Evolutionary conservation across 2,329 filamentous ascomycete species (phyloP).

Genomic region (Penicillium sp.): DNA sequence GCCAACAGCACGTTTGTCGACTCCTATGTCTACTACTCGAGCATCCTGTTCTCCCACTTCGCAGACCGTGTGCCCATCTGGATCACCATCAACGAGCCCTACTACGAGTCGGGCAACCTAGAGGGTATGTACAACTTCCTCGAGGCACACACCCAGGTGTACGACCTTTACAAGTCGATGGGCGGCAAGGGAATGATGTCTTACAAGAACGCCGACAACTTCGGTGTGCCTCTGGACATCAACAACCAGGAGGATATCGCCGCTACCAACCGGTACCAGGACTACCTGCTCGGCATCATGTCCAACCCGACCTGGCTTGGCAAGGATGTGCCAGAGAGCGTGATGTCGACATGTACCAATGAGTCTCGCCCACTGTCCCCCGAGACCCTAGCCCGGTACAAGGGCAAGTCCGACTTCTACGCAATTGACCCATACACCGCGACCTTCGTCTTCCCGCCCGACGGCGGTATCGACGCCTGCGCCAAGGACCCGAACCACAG

Average conservation of each 20-base stretch:
- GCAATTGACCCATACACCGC: conserved; percentile 62
- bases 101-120: conserved; percentile 19
- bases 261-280: conserved; percentile 33
- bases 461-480: conserved; percentile 51
- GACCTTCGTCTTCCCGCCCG: conserved; percentile 52
- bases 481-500: conserved; percentile 47
- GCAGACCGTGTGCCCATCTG: conserved; percentile 43
- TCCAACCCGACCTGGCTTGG: conserved; percentile 46
- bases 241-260: conserved; percentile 24
- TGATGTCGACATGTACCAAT: conserved; percentile 52
- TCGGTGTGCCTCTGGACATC: conserved; percentile 49
- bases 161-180: conserved; percentile 40
- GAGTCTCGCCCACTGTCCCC: conserved; percentile 29
- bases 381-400: too few species aligned
- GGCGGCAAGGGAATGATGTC: too few species aligned
- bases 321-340: conserved; percentile 44
- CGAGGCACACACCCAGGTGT: conserved; percentile 41
- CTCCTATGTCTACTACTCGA: too few species aligned
- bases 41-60: conserved; percentile 14
- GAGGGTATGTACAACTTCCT: conserved; percentile 49
- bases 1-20: too few species aligned
- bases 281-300: conserved; percentile 43
- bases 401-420: conserved; percentile 52
- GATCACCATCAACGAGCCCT: conserved; percentile 45
- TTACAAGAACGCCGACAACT: conserved; percentile 49